Base-by-base conservation (phyloP, 75 land plant genomes). In the Cupressus sempervirens region DNA sequence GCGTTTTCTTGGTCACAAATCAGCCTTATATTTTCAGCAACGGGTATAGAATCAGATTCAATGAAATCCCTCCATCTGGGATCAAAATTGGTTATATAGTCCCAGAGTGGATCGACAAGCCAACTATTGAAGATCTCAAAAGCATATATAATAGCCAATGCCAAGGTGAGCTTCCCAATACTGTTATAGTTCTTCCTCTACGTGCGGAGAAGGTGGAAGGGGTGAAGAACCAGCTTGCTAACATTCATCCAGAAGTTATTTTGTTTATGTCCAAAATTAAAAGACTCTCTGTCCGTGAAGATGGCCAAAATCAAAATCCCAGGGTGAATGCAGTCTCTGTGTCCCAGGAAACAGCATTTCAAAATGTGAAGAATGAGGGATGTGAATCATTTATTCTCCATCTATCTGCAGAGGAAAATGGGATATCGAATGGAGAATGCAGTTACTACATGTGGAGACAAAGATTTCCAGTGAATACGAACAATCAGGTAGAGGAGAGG, bases 21-120 rank as follows among this genome's bases (percentile, higher is more conserved):
- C 45, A 43, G 45, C 45, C 45, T 3, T 43, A 43, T 43, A 43
- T 43, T 43, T 43, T 43, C 45, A 43, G 45, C 45, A 43, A 43
- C 45, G 45, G 45, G 3, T 43, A 43, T 43, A 43, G 5, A 43
- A 43, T 43, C 5, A 3, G 45, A 43, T 43, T 43, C 45, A 43
- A 43, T 43, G 45, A 43, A 43, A 43, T 43, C 3, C 45, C 50
- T 48, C 50, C 50, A 48, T 9, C 50, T 48, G 50, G 50, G 50
- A 9, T 48, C 50, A 48, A 48, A 48, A 48, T 48, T 48, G 94
- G 90, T 0, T 93, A 88, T 50, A 89, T 90, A 26, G 94, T 94
- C 32, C 95, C 95, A 18, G 93, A 94, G 84, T 94, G 95, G 95
- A 87, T 90, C 3, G 90, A 90, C 38, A 86, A 86, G 6, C 95